phyloP scores from a whole-genome alignment of 495 filamentous ascomycete genomes.

The Hyaloscypha hepaticicola region DNA sequence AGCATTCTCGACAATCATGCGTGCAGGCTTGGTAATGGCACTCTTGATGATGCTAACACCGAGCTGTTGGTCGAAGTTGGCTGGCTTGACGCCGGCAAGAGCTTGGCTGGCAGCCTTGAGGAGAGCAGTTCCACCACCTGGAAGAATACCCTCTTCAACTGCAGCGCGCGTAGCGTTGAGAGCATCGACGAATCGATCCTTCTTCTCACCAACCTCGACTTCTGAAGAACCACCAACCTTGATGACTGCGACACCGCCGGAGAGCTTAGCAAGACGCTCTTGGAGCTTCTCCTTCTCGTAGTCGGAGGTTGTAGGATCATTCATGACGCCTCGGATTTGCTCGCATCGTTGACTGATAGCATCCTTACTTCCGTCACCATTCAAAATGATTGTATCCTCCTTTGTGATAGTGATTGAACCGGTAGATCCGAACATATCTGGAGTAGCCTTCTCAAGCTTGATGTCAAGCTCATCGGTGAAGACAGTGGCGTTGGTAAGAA shows the following conservation, averaged over 20 bases:
- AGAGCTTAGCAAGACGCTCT: constrained; percentile 98
- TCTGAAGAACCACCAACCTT: constrained; percentile 97
- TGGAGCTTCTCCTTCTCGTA: constrained; percentile 99
- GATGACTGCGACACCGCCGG: constrained; percentile 98
- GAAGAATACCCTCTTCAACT: constrained; percentile 97
- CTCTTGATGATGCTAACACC: constrained; percentile 96
- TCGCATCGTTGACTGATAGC: constrained; percentile 92
- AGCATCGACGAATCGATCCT: constrained; percentile 97
- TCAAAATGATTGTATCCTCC: constrained; percentile 98
- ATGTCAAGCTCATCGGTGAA: constrained; percentile 98
- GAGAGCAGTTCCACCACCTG: constrained; percentile 95
- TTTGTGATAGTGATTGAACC: constrained; percentile 99
- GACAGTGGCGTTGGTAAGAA: constrained; percentile 94
- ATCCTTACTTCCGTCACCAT: constrained; percentile 96
- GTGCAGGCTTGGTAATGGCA: constrained; percentile 91
- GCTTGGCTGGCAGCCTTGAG: constrained; percentile 95
- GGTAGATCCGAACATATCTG: constrained; percentile 94
- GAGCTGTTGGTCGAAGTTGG: constrained; percentile 99
- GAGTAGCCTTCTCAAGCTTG: constrained; percentile 96
- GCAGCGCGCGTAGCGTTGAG: constrained; percentile 97
- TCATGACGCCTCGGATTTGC: constrained; percentile 97
- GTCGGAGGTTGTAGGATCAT: constrained; percentile 87
- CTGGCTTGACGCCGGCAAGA: constrained; percentile 73
- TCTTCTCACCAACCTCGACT: constrained; percentile 99
- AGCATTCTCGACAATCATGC: constrained; percentile 96